phyloP scores from a whole-genome alignment of 1,139 yeast species.

The Waltiozyma sp. region DNA sequence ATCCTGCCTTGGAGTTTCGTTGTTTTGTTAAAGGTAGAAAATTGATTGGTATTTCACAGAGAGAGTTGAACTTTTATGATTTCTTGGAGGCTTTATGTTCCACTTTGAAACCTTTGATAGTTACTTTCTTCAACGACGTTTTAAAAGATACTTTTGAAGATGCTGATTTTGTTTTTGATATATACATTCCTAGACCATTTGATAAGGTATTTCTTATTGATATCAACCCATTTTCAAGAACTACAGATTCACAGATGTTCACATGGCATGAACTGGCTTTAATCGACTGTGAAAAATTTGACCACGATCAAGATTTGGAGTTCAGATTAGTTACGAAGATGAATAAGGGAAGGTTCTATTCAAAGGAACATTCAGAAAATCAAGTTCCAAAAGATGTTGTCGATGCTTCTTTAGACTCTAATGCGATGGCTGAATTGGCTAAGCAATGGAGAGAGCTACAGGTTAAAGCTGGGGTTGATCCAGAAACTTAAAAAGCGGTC shows the following conservation, averaged over 20 bases:
- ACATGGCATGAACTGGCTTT: conserved; percentile 71
- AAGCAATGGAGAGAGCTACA: conserved; percentile 41
- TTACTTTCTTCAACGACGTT: conserved; percentile 41
- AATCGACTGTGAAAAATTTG: conserved; percentile 24
- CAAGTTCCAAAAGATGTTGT: conserved; percentile 87
- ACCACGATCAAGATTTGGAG: conserved; percentile 27
- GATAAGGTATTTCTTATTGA: conserved; percentile 60
- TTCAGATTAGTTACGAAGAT: conserved; percentile 61
- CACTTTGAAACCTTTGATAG: conserved; percentile 37
- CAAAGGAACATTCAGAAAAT: conserved; percentile 78
- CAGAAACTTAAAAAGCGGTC: not conserved
- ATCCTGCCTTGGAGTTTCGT: conserved; percentile 86
- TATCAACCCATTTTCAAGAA: conserved; percentile 73
- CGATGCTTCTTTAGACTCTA: conserved; percentile 64
- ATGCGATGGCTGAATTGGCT: conserved; percentile 53
- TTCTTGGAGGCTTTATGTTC: conserved; percentile 43
- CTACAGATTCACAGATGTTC: conserved; percentile 65
- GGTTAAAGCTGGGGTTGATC: conserved; percentile 17
- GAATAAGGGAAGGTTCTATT: conserved; percentile 61
- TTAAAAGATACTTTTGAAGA: conserved; percentile 43
- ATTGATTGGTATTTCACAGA: conserved; percentile 67
- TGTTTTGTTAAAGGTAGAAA: conserved; percentile 57
- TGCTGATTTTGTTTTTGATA: conserved; percentile 56
- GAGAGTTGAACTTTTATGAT: conserved; percentile 76
- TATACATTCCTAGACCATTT: conserved; percentile 71